Base-by-base conservation (phyloP, 2,329 filamentous ascomycete species). In the Blumeriella jaapii region DNA sequence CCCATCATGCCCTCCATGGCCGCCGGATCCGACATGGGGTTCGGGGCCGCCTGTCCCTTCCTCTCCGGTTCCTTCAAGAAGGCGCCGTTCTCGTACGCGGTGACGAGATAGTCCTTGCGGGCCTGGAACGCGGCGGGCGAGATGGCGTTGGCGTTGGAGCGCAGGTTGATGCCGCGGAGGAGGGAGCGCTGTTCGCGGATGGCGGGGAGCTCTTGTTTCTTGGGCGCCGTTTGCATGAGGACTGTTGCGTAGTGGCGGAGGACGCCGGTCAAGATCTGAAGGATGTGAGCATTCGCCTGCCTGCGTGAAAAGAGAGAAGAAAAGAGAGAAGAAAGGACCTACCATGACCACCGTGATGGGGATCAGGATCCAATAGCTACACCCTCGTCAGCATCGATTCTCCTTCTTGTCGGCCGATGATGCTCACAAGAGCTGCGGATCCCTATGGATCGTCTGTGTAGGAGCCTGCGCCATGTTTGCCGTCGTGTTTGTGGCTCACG, bases 1-100 rank as follows among this genome's bases (percentile, higher is more conserved):
- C 91, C 89, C 91, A 98, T 98, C 91, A 98, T 98, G 49, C 87
- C 89, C 57, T 98, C 93, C 91, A 98, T 98, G 39, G 84, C 85
- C 30, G 81, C 81, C 14, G 93, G 93, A 59, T 98, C 91, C 8
- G 81, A 83, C 74, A 98, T 86, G 3, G 91, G 91, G 61, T 96
- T 98, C 23, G 84, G 76, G 13, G 86, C 80, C 3, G 86, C 81
- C 62, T 95, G 83, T 34, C 87, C 87, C 55, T 82, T 78, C 53
- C 69, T 74, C 36, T 91, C 83, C 2, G 86, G 87, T 45, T 93
- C 83, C 57, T 94, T 95, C 30, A 98, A 67, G 56, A 86, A 98
- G 20, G 74, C 74, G 30, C 93, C 91, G 15, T 75, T 79, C 59
- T 95, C 83, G 62, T 81, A 95, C 9, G 79, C 82, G 4, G 78